phyloP scores from a whole-genome alignment of 164 flowering plant genomes.

The Dillenia suffruticosa region DNA sequence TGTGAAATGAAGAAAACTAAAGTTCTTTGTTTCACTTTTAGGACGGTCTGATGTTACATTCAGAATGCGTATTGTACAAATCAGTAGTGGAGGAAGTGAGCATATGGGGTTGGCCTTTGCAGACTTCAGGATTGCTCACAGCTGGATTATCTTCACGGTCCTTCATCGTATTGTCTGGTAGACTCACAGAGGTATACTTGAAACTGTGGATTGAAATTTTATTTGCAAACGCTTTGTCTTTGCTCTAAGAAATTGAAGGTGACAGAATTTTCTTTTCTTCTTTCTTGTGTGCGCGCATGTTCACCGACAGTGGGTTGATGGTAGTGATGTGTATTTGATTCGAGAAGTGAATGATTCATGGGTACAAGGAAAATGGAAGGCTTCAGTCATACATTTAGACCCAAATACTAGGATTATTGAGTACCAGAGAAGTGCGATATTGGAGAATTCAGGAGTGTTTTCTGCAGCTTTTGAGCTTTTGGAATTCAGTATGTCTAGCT shows the following conservation, averaged over 20 bases:
- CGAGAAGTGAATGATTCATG: conserved; percentile 52
- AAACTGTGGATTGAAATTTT: neutral
- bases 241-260: neutral
- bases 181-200: conserved; percentile 63
- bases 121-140: conserved; percentile 68
- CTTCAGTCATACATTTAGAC: conserved; percentile 60
- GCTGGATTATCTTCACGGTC: conserved; percentile 53
- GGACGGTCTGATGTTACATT: conserved; percentile 55
- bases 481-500: conserved; percentile 27
- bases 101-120: conserved; percentile 95
- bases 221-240: neutral
- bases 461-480: conserved; percentile 36
- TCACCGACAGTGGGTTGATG: conserved; percentile 51
- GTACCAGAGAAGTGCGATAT: conserved; percentile 34
- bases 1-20: no score
- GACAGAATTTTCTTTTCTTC: conserved; percentile 1
- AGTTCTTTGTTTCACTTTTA: conserved; percentile 10
- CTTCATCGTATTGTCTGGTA: conserved; percentile 59
- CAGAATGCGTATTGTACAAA: conserved; percentile 54
- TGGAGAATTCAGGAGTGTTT: conserved; percentile 40
- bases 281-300: neutral
- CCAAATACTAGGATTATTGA: conserved; percentile 79
- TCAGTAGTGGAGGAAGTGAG: conserved; percentile 62
- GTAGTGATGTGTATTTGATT: conserved; percentile 25
- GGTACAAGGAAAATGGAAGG: conserved; percentile 54